phyloP scores from a whole-genome alignment of 139 green algal species.

The Monoraphidium neglectum region DNA sequence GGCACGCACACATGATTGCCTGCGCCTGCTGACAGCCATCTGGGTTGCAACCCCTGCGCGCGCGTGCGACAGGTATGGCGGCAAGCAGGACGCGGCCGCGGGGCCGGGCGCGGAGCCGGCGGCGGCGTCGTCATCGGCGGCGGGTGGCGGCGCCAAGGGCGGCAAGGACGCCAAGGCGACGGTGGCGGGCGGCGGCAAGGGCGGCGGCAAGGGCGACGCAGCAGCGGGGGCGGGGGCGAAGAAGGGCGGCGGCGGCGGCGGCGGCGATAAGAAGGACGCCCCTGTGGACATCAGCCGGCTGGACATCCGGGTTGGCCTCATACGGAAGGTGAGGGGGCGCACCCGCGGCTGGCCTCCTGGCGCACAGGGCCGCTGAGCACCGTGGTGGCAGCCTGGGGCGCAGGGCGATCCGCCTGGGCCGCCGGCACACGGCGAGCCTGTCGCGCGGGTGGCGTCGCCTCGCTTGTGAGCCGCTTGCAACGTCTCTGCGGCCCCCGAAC shows the following conservation, averaged over 20 bases:
- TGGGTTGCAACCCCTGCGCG: no score
- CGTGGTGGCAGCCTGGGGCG: no score
- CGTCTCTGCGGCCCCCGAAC: no score
- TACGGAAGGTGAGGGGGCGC: conserved; percentile 37
- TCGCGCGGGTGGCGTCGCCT: no score
- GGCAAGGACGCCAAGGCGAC: conserved; percentile 9
- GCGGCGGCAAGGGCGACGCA: conserved; percentile 20
- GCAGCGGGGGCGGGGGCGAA: conserved; percentile 16
- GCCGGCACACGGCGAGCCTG: no score
- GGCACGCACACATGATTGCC: no score
- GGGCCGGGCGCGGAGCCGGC: no score
- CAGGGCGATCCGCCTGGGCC: no score
- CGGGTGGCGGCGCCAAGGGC: conserved; percentile 18
- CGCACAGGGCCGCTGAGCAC: no score
- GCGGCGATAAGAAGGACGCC: conserved; percentile 20
- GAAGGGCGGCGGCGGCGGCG: conserved; percentile 1
- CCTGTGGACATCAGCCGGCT: conserved; percentile 53
- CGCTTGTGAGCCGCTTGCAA: no score
- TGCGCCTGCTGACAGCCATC: no score
- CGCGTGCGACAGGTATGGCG: conserved; percentile 19
- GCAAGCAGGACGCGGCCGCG: conserved; percentile 20
- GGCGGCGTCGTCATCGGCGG: conserved; percentile 15
- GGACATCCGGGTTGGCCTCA: conserved; percentile 72
- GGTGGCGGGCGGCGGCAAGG: conserved; percentile 21
- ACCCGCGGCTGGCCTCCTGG: no score